Conservation (phyloP, 495 filamentous ascomycete species). For the Penicillium bovifimosum region DNA sequence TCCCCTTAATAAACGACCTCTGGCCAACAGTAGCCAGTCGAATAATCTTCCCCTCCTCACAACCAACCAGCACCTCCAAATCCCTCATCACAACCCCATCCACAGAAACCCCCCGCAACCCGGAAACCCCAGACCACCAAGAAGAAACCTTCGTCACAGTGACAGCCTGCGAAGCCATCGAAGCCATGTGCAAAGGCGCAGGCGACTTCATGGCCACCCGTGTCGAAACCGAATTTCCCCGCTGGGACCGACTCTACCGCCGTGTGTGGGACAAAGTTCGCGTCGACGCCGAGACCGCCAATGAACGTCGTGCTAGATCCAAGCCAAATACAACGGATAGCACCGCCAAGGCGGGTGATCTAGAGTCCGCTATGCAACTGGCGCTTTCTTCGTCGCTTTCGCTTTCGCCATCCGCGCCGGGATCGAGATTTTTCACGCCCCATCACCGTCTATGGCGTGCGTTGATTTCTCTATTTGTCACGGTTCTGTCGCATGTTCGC, state of each 20-base stretch:
- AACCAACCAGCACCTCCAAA: slow-evolving; percentile 20
- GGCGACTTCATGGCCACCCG: slow-evolving; percentile 76
- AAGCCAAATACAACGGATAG: background rate
- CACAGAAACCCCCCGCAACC: slow-evolving; percentile 10
- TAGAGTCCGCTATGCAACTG: background rate
- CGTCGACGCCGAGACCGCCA: slow-evolving; percentile 30
- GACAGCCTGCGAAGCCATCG: slow-evolving; percentile 60
- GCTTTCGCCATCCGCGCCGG: slow-evolving; percentile 19
- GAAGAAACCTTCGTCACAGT: slow-evolving; percentile 68
- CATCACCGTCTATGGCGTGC: slow-evolving; percentile 36
- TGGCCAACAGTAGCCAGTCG: slow-evolving; percentile 74
- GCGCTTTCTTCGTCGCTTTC: slow-evolving; percentile 20
- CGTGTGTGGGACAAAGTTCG: slow-evolving; percentile 37
- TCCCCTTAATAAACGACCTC: slow-evolving; percentile 82
- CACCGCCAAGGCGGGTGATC: background rate
- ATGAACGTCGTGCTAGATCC: slow-evolving; percentile 23
- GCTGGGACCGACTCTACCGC: slow-evolving; percentile 43
- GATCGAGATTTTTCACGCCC: slow-evolving; percentile 33
- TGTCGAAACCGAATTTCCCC: slow-evolving; percentile 63
- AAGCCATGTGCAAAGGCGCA: slow-evolving; percentile 51
- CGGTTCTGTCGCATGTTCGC: slow-evolving; percentile 34
- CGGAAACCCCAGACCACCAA: slow-evolving; percentile 42
- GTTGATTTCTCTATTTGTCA: slow-evolving; percentile 37
- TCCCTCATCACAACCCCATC: slow-evolving; percentile 20
- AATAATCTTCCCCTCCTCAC: slow-evolving; percentile 46